Base-by-base conservation (phyloP, 108 stramenopile species). In the Schizochytrium sp. region DNA sequence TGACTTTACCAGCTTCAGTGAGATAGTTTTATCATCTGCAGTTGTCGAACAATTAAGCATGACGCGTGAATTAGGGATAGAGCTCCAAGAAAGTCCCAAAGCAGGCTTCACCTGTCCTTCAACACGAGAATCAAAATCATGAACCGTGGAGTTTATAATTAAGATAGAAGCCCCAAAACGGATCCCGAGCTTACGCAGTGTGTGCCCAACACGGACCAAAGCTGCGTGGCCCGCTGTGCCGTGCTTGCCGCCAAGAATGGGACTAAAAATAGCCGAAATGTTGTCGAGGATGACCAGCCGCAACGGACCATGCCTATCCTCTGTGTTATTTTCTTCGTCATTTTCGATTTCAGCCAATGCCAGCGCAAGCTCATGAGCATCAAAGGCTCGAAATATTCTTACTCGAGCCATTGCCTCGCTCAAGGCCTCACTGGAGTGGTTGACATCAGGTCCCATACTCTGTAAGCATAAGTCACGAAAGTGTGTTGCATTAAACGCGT, bases 61-160 rank as follows among this genome's bases (percentile, higher is more conserved):
- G 10, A 83, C 15, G 1, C 76, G 8, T 17, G 76, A 55, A 53
- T 55, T 40, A 7, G 76, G 76, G 28, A 50, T 53, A 5, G 76
- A 40, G 50, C 38, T 53, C 76, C 76, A 83, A 10, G 76, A 83
- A 56, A 83, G 76, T 38, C 76, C 76, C 3, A 83, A 53, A 0
- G 76, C 76, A 83, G 76, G 76, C 50, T 55, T 49, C 8, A 83
- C 42, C 15, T 15, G 12, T 38, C 64, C 64, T 7, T 69, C 64
- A 44, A 69, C 64, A 15, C 42, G 50, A 10, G 76, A 83, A 5
- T 17, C 28, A 42, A 55, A 49, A 28, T 83, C 76, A 53, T 83
- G 76, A 5, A 83, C 76, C 5, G 76, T 83, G 12, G 76, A 83
- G 53, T 83, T 83, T n/a, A 28, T 83, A 53, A 83, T 38, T 47